phyloP scores from a whole-genome alignment of 2,329 filamentous ascomycete genomes.

The Verticillium klebahnii region DNA sequence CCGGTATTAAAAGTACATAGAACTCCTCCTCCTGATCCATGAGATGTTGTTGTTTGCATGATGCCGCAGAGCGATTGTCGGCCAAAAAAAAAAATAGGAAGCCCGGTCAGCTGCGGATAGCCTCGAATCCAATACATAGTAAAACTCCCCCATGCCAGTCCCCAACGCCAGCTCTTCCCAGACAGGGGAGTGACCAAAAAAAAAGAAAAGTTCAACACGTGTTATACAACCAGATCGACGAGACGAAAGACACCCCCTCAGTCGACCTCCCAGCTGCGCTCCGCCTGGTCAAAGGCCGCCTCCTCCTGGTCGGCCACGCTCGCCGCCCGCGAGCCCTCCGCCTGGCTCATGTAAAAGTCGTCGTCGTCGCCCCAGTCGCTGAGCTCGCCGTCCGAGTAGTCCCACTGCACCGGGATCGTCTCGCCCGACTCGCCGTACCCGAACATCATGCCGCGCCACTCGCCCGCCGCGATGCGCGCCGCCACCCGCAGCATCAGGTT shows the following conservation, averaged over 20 bases:
- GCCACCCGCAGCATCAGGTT: conserved; percentile 78
- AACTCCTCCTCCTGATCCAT: neutral
- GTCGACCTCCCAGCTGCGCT: conserved; percentile 12
- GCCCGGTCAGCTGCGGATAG: neutral
- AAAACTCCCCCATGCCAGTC: neutral
- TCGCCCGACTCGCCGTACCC: conserved; percentile 50
- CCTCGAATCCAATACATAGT: neutral
- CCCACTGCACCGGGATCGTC: conserved; percentile 55
- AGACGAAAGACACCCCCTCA: conserved; percentile 2
- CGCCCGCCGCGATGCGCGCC: conserved; percentile 63
- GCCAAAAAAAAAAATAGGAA: neutral
- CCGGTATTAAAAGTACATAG: neutral
- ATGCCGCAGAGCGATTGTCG: neutral
- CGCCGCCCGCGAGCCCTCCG: conserved; percentile 22
- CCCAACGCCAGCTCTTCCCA: neutral
- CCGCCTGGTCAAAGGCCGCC: conserved; percentile 2
- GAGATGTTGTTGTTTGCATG: neutral
- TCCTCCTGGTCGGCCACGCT: conserved; percentile 3
- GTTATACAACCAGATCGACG: neutral
- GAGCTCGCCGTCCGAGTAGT: conserved; percentile 53
- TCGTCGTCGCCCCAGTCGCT: conserved; percentile 56
- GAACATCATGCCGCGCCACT: conserved; percentile 57
- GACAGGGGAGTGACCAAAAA: neutral
- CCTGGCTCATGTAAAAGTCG: conserved; percentile 30
- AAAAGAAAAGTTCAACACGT: neutral